Conservation (phyloP, 345 rosid genomes). For the Salix dunnii region DNA sequence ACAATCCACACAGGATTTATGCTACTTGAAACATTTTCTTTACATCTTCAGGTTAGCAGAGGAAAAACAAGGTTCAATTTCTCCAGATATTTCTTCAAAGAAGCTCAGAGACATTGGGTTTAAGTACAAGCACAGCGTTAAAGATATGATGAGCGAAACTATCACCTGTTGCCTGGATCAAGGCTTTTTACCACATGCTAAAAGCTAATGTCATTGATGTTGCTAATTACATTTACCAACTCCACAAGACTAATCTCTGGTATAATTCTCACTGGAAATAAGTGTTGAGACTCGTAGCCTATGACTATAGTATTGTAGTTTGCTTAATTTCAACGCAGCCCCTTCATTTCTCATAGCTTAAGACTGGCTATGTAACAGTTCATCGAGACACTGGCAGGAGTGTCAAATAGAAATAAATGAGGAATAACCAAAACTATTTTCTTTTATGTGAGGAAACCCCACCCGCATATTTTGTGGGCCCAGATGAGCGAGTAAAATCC, state of each 20-base stretch:
- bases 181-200: constrained; percentile 36
- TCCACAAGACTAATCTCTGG: background rate
- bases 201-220: background rate
- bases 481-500: no score
- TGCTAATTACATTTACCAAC: background rate
- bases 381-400: background rate
- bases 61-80: constrained; percentile 23
- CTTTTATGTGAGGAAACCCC: no score
- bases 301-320: background rate
- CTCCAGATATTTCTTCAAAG: constrained; percentile 65
- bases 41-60: constrained; percentile 32
- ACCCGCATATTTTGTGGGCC: no score
- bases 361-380: background rate
- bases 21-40: background rate
- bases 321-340: background rate
- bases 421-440: background rate
- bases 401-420: constrained; percentile 22
- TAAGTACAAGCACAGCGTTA: constrained; percentile 45
- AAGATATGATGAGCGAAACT: constrained; percentile 52
- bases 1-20: constrained; percentile 3
- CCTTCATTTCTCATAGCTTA: background rate
- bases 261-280: background rate
- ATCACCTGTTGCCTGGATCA: constrained; percentile 33
- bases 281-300: background rate
- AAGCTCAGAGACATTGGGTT: constrained; percentile 65